These are phyloP conservation scores for Magnaporthales sp. DNA, from an alignment of 2,329 filamentous ascomycete species.

Conservation along the genomic window DNA sequence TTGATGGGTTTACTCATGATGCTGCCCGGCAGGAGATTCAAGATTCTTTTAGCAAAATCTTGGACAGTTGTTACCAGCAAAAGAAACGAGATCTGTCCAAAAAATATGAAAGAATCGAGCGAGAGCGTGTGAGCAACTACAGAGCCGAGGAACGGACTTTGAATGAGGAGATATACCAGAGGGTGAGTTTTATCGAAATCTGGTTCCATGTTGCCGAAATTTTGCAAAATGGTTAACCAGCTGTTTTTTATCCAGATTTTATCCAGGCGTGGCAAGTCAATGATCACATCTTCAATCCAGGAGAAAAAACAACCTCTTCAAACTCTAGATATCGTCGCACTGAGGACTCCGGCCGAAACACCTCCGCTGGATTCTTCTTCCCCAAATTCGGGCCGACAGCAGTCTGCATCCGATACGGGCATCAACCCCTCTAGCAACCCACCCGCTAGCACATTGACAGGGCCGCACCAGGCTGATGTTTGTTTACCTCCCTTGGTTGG, in stretches of 20 bases:
- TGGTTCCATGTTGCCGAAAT: background rate
- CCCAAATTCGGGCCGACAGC: background rate
- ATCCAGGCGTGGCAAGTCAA: background rate
- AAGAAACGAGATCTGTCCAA: background rate
- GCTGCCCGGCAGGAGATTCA: background rate
- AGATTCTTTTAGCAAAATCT: background rate
- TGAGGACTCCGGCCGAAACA: background rate
- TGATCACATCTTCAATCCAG: background rate
- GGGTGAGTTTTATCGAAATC: background rate
- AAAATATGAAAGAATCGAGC: background rate
- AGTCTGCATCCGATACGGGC: background rate
- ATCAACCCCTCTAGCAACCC: background rate
- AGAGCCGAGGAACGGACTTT: background rate
- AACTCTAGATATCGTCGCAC: background rate
- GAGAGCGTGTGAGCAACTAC: background rate
- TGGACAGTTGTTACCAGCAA: background rate
- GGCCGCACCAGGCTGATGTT: background rate
- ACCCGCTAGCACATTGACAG: background rate
- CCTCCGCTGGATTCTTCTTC: background rate
- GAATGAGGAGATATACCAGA: background rate
- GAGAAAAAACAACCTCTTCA: background rate
- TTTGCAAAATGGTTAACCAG: background rate
- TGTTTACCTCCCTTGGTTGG: background rate
- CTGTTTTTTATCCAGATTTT: background rate
- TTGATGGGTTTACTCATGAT: background rate